Conservation (phyloP, 2,329 filamentous ascomycete species). For the Escovopsis sp. region DNA sequence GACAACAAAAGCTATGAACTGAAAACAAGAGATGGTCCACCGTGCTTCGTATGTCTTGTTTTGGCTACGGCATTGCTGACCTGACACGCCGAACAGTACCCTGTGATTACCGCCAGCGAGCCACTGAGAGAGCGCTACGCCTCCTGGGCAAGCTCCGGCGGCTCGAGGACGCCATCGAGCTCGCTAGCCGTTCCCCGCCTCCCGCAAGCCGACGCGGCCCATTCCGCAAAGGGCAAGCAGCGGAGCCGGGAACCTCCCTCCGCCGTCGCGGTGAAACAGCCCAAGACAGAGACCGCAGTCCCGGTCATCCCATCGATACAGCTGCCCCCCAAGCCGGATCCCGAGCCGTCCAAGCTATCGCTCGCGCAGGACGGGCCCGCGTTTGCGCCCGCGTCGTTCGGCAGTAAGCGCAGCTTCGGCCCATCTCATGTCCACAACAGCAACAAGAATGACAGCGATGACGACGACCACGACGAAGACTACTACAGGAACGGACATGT, state of each 20-base stretch:
- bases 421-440: not conserved
- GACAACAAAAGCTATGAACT: too few relatives aligned
- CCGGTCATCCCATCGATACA: constrained; percentile 13
- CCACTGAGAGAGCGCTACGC: constrained; percentile 53
- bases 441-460: constrained; percentile 8
- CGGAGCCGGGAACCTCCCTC: constrained; percentile 9
- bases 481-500: constrained; percentile 5
- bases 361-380: constrained; percentile 11
- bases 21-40: too few relatives aligned
- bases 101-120: constrained; percentile 70
- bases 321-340: constrained; percentile 14
- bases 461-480: constrained; percentile 1
- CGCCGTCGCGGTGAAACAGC: constrained; percentile 22
- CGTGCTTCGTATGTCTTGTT: not conserved
- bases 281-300: constrained; percentile 20
- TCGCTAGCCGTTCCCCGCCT: not conserved
- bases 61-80: not conserved
- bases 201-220: constrained; percentile 13
- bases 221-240: constrained; percentile 14
- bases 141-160: constrained; percentile 5
- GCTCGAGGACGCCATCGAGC: constrained; percentile 1
- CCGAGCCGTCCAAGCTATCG: constrained; percentile 14
- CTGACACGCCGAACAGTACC: constrained; percentile 46
- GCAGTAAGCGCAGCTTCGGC: constrained; percentile 1
- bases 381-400: constrained; percentile 4